Evolutionary conservation across 177 flowering plant genomes (phyloP), one percentile per base, ranked within the genome.

Genomic region (Vitis hybrid): DNA sequence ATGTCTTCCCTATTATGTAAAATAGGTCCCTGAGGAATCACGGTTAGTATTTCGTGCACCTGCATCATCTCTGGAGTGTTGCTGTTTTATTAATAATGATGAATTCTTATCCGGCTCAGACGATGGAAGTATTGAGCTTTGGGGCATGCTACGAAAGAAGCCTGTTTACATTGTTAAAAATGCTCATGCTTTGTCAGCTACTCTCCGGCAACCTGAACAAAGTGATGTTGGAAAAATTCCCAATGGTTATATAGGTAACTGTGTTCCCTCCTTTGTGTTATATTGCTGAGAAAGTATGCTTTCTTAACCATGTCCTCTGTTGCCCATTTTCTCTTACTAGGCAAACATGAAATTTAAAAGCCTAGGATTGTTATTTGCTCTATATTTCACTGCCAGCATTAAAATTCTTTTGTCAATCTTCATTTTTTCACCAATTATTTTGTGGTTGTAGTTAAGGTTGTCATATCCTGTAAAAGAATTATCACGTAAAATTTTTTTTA

Each of bases 51-150:
- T 85, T 67, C 94, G 94, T 69, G 92, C 99, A 62, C 84, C 94
- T 49, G 82, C 86, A 49, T 76, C 97, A 10, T 82, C 91, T 71
- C 74, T 96, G 49, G 98, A 96, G 73, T 84, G 97, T 76, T 70
- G 93, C 62, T 86, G 97, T 69, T 94, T 92, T 76, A 84, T 91
- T 64, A 83, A 78, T 68, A 86, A 92, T 73, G 97, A 89, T 66
- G 97, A 92, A 70, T 96, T 86, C 80, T 78, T 96, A 59, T 87
- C 97, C 58, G 99, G 99, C 52, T 91, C 97, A 18, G 97, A 94
- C 84, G 94, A 96, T 85, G 99, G 99, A 73, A 92, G 92, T 64
- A 66, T 96, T 75, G 88, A 88, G 80, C 93, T 91, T 16, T 94
- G 99, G 98, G 82, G 79, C 65, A n/a, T 80, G 7, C n/a, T 78